Evolutionary conservation across 106 monocot genomes (phyloP).

Genomic region (Hemerocallis citrina): DNA sequence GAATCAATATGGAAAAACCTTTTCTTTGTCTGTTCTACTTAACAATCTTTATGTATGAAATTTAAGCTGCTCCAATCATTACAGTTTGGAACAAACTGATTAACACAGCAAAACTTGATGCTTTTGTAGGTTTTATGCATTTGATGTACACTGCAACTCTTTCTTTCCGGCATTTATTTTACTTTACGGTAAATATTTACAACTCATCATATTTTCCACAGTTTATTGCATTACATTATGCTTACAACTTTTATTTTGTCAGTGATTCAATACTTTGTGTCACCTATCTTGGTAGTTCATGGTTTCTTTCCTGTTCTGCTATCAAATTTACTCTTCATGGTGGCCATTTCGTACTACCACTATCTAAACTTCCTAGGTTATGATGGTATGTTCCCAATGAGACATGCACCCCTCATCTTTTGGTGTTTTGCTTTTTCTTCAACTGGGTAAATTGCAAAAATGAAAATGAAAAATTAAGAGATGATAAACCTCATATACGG

Average conservation of each 20-base stretch:
- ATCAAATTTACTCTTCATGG: constrained; percentile 87
- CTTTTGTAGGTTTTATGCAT: constrained; percentile 82
- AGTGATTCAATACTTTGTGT: constrained; percentile 94
- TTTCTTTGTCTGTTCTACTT: too few species aligned
- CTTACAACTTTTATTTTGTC: constrained; percentile 22
- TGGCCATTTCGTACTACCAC: constrained; percentile 81
- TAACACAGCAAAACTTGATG: too few species aligned
- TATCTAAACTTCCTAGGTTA: constrained; percentile 99
- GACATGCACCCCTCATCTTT: not conserved
- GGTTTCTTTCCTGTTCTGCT: constrained; percentile 85
- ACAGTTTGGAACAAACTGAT: too few species aligned
- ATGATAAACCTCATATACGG: too few species aligned
- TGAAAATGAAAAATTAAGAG: too few species aligned
- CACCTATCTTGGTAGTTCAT: constrained; percentile 77
- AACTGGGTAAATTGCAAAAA: too few species aligned
- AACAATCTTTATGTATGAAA: too few species aligned
- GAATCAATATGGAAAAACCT: too few species aligned
- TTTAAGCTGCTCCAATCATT: too few species aligned
- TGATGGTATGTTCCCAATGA: constrained; percentile 46
- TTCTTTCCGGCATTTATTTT: constrained; percentile 91
- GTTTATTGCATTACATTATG: not conserved
- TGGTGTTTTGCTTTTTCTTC: not conserved
- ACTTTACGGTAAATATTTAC: constrained; percentile 71
- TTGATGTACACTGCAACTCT: constrained; percentile 99
- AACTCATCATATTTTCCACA: not conserved